Conservation (phyloP, 2,329 filamentous ascomycete species). For the Alternaria metachromatica region DNA sequence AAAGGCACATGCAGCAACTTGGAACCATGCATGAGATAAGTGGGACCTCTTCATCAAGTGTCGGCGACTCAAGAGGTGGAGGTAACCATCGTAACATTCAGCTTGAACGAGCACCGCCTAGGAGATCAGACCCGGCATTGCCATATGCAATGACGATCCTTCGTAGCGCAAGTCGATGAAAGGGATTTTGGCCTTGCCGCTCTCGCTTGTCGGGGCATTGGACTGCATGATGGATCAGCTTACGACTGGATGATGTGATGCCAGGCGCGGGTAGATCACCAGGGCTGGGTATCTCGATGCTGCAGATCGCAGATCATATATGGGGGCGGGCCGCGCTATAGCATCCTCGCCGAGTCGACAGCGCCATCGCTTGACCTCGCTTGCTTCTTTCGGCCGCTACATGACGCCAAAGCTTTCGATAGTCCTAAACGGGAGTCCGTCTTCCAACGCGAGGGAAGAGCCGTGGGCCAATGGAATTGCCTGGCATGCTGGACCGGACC, state of each 20-base stretch:
- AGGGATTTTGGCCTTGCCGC: not conserved
- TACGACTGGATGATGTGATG: conserved; percentile 3
- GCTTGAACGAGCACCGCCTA: conserved; percentile 2
- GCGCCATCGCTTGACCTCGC: not conserved
- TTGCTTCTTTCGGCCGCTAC: conserved; percentile 9
- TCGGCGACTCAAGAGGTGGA: conserved; percentile 12
- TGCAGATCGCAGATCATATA: conserved; percentile 10
- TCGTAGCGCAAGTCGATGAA: not conserved
- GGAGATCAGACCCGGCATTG: not conserved
- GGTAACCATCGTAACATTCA: conserved; percentile 1
- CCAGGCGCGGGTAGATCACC: conserved; percentile 13
- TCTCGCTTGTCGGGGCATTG: not conserved
- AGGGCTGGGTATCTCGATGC: conserved; percentile 7
- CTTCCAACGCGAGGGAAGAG: not conserved
- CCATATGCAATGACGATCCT: not conserved
- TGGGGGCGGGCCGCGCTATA: conserved; percentile 1
- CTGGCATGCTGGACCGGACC: not conserved
- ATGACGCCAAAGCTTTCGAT: not conserved
- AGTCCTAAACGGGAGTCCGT: not conserved
- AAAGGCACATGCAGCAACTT: conserved; percentile 6
- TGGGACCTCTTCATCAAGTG: not conserved
- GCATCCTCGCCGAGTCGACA: not conserved
- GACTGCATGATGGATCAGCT: not conserved
- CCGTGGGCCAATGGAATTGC: not conserved
- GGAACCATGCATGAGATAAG: not conserved